These are phyloP conservation scores for Leccinum obscurum DNA, from an alignment of 768 basidiomycete genomes.

Conservation along the genomic window DNA sequence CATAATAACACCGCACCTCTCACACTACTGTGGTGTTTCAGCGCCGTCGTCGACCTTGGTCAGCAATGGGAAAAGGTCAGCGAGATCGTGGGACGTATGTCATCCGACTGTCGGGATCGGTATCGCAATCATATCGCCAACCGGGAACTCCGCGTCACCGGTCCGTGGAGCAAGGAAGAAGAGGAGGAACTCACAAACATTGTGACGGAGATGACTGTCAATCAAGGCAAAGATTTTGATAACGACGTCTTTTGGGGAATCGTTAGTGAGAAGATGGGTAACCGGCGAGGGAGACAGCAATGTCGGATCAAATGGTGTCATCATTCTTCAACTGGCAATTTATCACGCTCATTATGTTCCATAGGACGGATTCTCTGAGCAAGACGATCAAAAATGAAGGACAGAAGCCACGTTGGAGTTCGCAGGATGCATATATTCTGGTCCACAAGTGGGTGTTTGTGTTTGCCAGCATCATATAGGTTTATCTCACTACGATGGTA, in stretches of 20 bases:
- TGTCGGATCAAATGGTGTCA: slow-evolving; percentile 86
- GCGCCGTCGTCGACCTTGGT: slow-evolving; percentile 68
- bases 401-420: slow-evolving; percentile 68
- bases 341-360: not conserved
- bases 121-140: slow-evolving; percentile 81
- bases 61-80: slow-evolving; percentile 84
- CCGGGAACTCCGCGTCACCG: slow-evolving; percentile 59
- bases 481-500: slow-evolving; percentile 28
- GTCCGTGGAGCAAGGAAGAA: slow-evolving; percentile 79
- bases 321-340: slow-evolving; percentile 8
- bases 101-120: slow-evolving; percentile 81
- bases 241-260: slow-evolving; percentile 83
- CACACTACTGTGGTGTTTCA: slow-evolving; percentile 28
- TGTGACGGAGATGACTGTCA: slow-evolving; percentile 71
- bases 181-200: slow-evolving; percentile 73
- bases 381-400: slow-evolving; percentile 74
- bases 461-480: not conserved
- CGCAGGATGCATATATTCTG: slow-evolving; percentile 75
- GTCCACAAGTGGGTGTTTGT: slow-evolving; percentile 63
- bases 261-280: slow-evolving; percentile 77
- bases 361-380: slow-evolving; percentile 75
- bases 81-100: slow-evolving; percentile 67
- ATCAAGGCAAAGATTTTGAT: slow-evolving; percentile 70
- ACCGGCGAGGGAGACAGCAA: slow-evolving; percentile 74
- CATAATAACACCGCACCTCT: slow-evolving; percentile 4